phyloP scores from a whole-genome alignment of 441 rosid species.

The Erodium trifolium region DNA sequence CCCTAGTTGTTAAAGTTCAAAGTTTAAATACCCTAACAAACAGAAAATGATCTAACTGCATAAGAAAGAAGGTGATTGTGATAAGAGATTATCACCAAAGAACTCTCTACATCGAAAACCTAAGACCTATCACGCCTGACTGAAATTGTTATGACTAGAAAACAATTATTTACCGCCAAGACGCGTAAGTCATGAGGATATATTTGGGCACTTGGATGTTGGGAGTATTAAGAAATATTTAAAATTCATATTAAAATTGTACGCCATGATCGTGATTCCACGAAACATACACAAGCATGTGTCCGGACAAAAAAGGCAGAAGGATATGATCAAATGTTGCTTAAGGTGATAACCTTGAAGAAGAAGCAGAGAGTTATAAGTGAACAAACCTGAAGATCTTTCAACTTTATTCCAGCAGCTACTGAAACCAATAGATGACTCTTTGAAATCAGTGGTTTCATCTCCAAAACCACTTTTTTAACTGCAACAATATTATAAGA shows the following conservation, averaged over 20 bases:
- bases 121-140: neutral
- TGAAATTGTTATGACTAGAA: neutral
- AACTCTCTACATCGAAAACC: neutral
- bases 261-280: neutral
- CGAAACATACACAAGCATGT: neutral
- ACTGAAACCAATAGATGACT: conserved; percentile 76
- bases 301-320: neutral
- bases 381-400: conserved; percentile 62
- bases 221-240: neutral
- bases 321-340: neutral
- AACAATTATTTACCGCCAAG: neutral
- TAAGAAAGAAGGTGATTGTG: too few species aligned
- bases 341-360: neutral
- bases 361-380: conserved; percentile 3
- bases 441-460: conserved; percentile 52
- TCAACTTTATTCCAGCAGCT: conserved; percentile 74
- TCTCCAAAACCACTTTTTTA: conserved; percentile 50
- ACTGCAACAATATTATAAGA: conserved; percentile 34
- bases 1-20: too few species aligned
- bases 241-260: neutral
- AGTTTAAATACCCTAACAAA: too few species aligned
- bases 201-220: neutral
- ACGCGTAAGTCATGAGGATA: neutral
- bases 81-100: too few species aligned
- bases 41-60: too few species aligned